Percentiles rank a stretch among this genome's conserved stretches.
These are phyloP conservation scores for Fagus sylvatica DNA, from an alignment of 306 rosid genomes.

Conservation along the genomic window DNA sequence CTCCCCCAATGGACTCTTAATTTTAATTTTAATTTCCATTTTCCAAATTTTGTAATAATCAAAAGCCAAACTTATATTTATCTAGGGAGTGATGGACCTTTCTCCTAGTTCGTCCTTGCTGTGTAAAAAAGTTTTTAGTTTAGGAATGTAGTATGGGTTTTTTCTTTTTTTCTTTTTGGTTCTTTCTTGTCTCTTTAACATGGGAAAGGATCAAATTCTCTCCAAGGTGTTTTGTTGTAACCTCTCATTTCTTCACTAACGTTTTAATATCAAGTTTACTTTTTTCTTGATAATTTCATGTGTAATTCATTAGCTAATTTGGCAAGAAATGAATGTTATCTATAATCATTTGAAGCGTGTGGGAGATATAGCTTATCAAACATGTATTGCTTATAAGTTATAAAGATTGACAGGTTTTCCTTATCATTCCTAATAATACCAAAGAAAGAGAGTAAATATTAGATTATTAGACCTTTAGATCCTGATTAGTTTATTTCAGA, in stretches of 20 bases:
- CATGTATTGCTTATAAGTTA: no score
- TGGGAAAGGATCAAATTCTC: conserved; percentile 16
- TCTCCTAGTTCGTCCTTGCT: conserved; percentile 24
- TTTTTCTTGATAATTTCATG: no score
- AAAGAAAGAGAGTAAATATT: no score
- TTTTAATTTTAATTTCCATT: not conserved
- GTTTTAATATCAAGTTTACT: not conserved
- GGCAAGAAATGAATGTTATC: not conserved
- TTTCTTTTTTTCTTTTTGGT: not conserved
- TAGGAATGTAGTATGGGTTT: not conserved
- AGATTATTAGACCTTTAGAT: no score
- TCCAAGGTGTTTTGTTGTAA: conserved; percentile 18
- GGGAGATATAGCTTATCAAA: no score
- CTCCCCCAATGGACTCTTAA: conserved; percentile 57
- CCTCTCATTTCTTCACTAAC: conserved; percentile 18
- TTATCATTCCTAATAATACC: no score
- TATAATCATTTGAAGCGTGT: not conserved
- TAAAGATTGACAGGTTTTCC: no score
- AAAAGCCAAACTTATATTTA: not conserved
- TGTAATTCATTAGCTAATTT: not conserved
- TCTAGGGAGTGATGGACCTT: conserved; percentile 20
- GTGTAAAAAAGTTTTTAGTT: conserved; percentile 23
- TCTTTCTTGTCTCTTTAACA: conserved; percentile 1
- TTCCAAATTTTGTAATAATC: not conserved
- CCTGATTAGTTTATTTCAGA: no score